Evolutionary conservation across 2,329 filamentous ascomycete species (phyloP).

Genomic region (Exophiala sp.): DNA sequence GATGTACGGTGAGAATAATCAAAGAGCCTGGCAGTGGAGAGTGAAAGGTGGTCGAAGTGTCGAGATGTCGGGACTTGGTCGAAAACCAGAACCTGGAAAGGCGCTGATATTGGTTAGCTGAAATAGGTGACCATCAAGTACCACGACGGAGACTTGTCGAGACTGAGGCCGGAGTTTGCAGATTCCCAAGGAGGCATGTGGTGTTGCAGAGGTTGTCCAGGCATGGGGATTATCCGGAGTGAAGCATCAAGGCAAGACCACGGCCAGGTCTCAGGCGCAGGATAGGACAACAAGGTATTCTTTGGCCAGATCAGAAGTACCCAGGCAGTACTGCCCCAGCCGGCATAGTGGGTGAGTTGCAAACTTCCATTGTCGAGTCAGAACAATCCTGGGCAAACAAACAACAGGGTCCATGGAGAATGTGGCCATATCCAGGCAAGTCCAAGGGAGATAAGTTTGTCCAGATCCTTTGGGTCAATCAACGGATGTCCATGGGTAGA

Average conservation of each 20-base stretch:
- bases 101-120: no score
- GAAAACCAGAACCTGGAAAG: no score
- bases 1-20: no score
- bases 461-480: not conserved
- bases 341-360: not conserved
- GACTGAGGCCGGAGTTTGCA: no score
- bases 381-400: not conserved
- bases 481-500: not conserved
- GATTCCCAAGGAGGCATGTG: no score
- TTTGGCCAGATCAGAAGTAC: not conserved
- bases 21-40: no score
- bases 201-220: not conserved
- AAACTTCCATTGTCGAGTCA: not conserved
- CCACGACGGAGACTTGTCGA: no score
- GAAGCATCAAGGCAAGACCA: not conserved
- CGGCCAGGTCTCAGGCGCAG: not conserved
- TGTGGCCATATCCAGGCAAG: not conserved
- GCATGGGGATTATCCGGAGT: not conserved
- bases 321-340: not conserved
- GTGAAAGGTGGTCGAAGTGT: no score
- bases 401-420: not conserved
- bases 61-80: no score
- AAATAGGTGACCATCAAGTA: no score
- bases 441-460: not conserved
- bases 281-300: not conserved